Evolutionary conservation across 345 rosid species (phyloP).

Genomic region (Pistacia integerrima): DNA sequence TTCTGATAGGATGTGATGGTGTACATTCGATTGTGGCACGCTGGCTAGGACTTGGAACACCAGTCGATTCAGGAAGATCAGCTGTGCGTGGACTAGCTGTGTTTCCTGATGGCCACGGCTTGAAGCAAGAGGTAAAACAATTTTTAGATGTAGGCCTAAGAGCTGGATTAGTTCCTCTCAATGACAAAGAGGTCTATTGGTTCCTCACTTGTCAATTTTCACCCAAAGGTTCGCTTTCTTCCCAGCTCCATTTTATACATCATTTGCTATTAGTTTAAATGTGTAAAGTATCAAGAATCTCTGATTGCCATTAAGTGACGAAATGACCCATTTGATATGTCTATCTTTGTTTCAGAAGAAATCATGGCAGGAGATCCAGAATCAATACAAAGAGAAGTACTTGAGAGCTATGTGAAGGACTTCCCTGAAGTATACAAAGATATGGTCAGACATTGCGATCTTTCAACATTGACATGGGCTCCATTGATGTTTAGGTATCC

Average conservation of each 20-base stretch:
- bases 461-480: slow-evolving; percentile 34
- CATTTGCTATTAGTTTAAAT: too few species aligned
- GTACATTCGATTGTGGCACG: slow-evolving; percentile 32
- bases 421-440: slow-evolving; percentile 31
- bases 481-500: slow-evolving; percentile 39
- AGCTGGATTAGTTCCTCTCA: slow-evolving; percentile 30
- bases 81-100: slow-evolving; percentile 32
- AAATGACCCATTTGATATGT: slow-evolving; percentile 3
- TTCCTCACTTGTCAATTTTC: slow-evolving; percentile 11
- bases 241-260: too few species aligned
- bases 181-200: slow-evolving; percentile 38
- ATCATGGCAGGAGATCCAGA: slow-evolving; percentile 22
- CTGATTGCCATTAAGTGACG: too few species aligned
- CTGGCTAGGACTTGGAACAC: slow-evolving; percentile 37
- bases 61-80: slow-evolving; percentile 32
- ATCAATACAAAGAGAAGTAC: slow-evolving; percentile 24
- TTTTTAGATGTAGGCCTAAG: slow-evolving; percentile 37
- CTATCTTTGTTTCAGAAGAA: slow-evolving; percentile 25
- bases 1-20: slow-evolving; percentile 53
- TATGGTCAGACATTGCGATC: slow-evolving; percentile 25
- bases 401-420: slow-evolving; percentile 21
- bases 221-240: slow-evolving; percentile 19
- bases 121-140: slow-evolving; percentile 6
- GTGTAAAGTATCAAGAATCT: too few species aligned
- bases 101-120: slow-evolving; percentile 35